Evolutionary conservation across 2,329 filamentous ascomycete species (phyloP).

Genomic region (Pyrenochaeta sp.): DNA sequence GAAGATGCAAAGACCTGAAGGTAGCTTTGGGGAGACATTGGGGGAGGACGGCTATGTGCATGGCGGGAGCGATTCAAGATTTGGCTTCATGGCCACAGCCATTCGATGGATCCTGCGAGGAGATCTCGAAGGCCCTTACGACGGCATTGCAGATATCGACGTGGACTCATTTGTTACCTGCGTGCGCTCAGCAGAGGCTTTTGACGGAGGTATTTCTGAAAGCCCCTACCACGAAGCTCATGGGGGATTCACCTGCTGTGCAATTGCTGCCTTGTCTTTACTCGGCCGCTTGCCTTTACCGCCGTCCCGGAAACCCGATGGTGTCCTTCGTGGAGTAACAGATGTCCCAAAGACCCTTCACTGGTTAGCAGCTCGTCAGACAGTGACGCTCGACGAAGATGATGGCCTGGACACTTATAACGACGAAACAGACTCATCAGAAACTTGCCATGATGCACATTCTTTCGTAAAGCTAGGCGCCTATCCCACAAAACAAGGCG

Average conservation of each 20-base stretch:
- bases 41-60: slow-evolving; percentile 67
- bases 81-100: slow-evolving; percentile 83
- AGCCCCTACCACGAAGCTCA: slow-evolving; percentile 82
- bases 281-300: slow-evolving; percentile 66
- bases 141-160: slow-evolving; percentile 74
- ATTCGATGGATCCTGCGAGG: slow-evolving; percentile 84
- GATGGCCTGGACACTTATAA: slow-evolving; percentile 48
- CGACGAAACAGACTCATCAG: slow-evolving; percentile 49
- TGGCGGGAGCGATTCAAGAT: slow-evolving; percentile 84
- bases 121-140: slow-evolving; percentile 57
- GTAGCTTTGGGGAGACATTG: slow-evolving; percentile 88
- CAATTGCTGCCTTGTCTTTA: slow-evolving; percentile 77
- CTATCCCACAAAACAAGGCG: slow-evolving; percentile 35
- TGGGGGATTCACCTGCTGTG: slow-evolving; percentile 91
- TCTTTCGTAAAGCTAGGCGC: slow-evolving; percentile 45
- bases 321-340: slow-evolving; percentile 41
- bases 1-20: slow-evolving; percentile 78
- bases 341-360: slow-evolving; percentile 50
- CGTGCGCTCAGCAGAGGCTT: slow-evolving; percentile 73
- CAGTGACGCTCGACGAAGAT: slow-evolving; percentile 52
- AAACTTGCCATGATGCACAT: slow-evolving; percentile 51
- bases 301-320: slow-evolving; percentile 30
- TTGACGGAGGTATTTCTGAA: slow-evolving; percentile 85
- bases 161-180: slow-evolving; percentile 73
- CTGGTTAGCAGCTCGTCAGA: slow-evolving; percentile 59